Percentiles rank a stretch among this genome's conserved stretches.
These are phyloP conservation scores for Vitis amurensis DNA, from an alignment of 164 flowering plant genomes.

Conservation along the genomic window DNA sequence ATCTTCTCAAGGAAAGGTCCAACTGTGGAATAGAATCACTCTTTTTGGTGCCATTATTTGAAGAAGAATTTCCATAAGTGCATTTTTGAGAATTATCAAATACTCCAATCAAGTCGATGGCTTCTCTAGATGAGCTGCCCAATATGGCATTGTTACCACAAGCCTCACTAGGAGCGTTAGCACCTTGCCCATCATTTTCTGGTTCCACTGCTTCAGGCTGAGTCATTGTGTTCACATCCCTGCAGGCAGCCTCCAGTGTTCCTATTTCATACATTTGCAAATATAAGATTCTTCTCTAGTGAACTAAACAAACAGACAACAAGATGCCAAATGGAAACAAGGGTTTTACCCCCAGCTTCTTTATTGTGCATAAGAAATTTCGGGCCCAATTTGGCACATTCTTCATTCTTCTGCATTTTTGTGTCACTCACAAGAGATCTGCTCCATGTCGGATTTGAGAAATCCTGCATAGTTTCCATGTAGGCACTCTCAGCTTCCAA, in stretches of 20 bases:
- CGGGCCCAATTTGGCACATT: slow-evolving; percentile 12
- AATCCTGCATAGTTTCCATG: slow-evolving; percentile 38
- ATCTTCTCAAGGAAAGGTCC: slow-evolving; percentile 77
- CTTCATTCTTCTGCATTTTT: slow-evolving; percentile 21
- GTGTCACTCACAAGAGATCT: slow-evolving; percentile 17
- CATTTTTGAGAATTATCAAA: slow-evolving; percentile 37
- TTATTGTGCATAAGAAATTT: slow-evolving; percentile 17
- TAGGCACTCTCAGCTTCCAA: slow-evolving; percentile 56
- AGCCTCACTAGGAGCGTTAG: slow-evolving; percentile 22
- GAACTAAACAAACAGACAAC: background rate
- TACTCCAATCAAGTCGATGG: slow-evolving; percentile 80
- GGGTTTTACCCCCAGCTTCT: slow-evolving; percentile 29
- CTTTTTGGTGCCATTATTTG: slow-evolving; percentile 25
- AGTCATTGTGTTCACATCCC: slow-evolving; percentile 11
- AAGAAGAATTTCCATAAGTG: slow-evolving; percentile 15
- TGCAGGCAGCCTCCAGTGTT: slow-evolving; percentile 3
- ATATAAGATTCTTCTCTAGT: slow-evolving; percentile 1
- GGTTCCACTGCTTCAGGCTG: slow-evolving; percentile 15
- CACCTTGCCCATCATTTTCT: slow-evolving; percentile 17
- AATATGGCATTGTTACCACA: slow-evolving; percentile 18
- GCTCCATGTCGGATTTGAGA: slow-evolving; percentile 19
- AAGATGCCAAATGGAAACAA: background rate
- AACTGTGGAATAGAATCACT: slow-evolving; percentile 38
- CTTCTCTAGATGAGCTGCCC: slow-evolving; percentile 43
- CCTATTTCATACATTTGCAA: slow-evolving; percentile 6